These are phyloP conservation scores for Pseudonitzschia multiseries DNA, from an alignment of 108 stramenopile species.

Conservation along the genomic window DNA sequence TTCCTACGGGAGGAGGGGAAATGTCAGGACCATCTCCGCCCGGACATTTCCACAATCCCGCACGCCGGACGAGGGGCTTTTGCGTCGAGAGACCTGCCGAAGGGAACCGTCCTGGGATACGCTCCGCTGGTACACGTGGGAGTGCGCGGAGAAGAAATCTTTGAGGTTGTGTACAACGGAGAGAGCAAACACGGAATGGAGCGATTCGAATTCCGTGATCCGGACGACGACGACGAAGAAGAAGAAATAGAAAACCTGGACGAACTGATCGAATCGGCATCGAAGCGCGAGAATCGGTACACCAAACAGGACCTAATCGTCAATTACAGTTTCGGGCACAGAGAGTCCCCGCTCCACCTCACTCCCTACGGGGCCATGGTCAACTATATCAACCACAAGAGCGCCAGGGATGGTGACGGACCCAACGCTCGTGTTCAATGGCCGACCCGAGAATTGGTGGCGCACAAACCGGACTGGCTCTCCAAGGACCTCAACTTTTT, in stretches of 20 bases:
- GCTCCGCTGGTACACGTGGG: constrained; percentile 68
- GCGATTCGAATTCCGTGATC: neutral
- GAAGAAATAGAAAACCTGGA: neutral
- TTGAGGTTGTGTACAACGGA: constrained; percentile 21
- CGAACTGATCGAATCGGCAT: neutral
- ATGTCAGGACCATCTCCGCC: constrained; percentile 76
- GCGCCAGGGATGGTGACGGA: constrained; percentile 32
- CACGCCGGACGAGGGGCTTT: constrained; percentile 85
- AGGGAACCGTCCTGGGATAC: constrained; percentile 77
- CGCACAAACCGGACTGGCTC: constrained; percentile 79
- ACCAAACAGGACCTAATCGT: constrained; percentile 61
- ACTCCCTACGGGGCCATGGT: constrained; percentile 82
- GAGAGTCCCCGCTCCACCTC: constrained; percentile 66
- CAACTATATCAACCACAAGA: constrained; percentile 82
- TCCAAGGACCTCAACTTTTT: constrained; percentile 44
- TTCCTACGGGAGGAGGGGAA: constrained; percentile 69
- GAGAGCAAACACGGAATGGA: constrained; percentile 4
- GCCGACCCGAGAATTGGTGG: constrained; percentile 57
- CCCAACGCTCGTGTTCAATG: constrained; percentile 73
- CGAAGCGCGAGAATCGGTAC: constrained; percentile 1
- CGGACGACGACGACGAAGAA: neutral
- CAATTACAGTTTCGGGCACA: constrained; percentile 84
- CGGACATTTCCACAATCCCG: constrained; percentile 61
- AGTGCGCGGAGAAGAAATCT: constrained; percentile 25
- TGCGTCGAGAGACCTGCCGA: constrained; percentile 66